These are phyloP conservation scores for Phascolomyces articulosus DNA, from an alignment of 371 early-diverging fungal genomes.

Conservation along the genomic window DNA sequence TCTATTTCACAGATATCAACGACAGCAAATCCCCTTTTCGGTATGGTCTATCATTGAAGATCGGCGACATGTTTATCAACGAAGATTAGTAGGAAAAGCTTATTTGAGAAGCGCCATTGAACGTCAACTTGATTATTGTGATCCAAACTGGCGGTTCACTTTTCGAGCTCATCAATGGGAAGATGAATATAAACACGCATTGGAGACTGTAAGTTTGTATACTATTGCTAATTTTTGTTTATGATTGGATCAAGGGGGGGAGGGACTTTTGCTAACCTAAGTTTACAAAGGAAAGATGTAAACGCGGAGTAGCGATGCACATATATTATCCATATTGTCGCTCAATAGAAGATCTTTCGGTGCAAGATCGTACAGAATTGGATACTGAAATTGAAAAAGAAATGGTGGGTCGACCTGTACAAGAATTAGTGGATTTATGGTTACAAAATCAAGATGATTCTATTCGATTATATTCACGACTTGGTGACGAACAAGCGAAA, in stretches of 20 bases:
- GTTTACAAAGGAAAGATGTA: constrained; percentile 17
- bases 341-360: constrained; percentile 20
- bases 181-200: constrained; percentile 25
- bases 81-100: constrained; percentile 14
- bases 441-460: constrained; percentile 29
- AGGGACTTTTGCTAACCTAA: constrained; percentile 7
- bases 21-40: constrained; percentile 25
- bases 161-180: constrained; percentile 27
- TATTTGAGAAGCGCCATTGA: constrained; percentile 23
- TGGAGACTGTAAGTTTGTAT: constrained; percentile 20
- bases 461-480: constrained; percentile 13
- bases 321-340: constrained; percentile 10
- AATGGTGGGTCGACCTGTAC: constrained; percentile 12
- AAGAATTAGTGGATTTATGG: constrained; percentile 25
- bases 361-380: constrained; percentile 15
- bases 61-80: constrained; percentile 23
- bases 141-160: constrained; percentile 19
- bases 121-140: constrained; percentile 17
- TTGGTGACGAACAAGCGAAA: constrained; percentile 28
- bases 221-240: not conserved
- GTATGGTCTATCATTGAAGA: constrained; percentile 29
- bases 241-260: no score
- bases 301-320: constrained; percentile 11
- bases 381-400: constrained; percentile 8
- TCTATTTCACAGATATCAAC: constrained; percentile 12